phyloP scores from a whole-genome alignment of 345 rosid species.

The Brassica nigra region DNA sequence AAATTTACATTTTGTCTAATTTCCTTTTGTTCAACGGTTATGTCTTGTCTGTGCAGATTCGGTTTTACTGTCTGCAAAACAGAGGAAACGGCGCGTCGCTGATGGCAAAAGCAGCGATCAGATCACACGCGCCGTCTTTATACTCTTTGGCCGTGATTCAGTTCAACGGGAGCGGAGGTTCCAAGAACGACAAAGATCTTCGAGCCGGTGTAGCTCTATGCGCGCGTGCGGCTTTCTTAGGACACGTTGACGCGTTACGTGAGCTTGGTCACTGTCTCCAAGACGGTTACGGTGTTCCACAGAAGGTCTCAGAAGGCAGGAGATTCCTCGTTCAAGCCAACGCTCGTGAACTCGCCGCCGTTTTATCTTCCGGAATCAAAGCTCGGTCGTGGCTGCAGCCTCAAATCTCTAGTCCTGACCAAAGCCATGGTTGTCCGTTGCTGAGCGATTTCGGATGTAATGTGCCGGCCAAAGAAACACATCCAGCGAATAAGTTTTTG shows the following conservation, averaged over 20 bases:
- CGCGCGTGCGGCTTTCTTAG: constrained; percentile 87
- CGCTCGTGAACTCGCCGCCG: constrained; percentile 83
- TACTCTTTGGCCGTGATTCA: constrained; percentile 89
- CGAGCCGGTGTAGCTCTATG: constrained; percentile 92
- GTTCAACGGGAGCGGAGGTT: constrained; percentile 98
- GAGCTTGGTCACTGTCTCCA: constrained; percentile 98
- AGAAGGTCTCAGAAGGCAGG: constrained; percentile 79
- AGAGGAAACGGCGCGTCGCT: constrained; percentile 87
- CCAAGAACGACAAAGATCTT: constrained; percentile 86
- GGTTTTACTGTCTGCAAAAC: constrained; percentile 79
- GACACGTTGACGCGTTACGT: constrained; percentile 89
- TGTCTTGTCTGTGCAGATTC: constrained; percentile 56
- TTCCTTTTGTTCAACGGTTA: background rate
- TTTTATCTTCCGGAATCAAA: constrained; percentile 49
- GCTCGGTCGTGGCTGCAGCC: constrained; percentile 57
- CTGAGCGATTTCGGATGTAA: constrained; percentile 96
- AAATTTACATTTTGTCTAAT: background rate
- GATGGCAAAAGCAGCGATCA: constrained; percentile 95
- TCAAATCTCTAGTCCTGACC: constrained; percentile 34
- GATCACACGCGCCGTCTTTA: constrained; percentile 78
- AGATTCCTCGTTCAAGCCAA: constrained; percentile 94
- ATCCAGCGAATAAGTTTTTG: constrained; percentile 73
- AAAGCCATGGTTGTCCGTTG: constrained; percentile 62
- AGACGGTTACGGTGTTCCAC: constrained; percentile 96
- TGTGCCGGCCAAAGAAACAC: constrained; percentile 90